Percentiles rank a stretch among this genome's conserved stretches.
These are phyloP conservation scores for Chaetomiaceae sp. DNA, from an alignment of 2,329 filamentous ascomycete genomes.

Conservation along the genomic window DNA sequence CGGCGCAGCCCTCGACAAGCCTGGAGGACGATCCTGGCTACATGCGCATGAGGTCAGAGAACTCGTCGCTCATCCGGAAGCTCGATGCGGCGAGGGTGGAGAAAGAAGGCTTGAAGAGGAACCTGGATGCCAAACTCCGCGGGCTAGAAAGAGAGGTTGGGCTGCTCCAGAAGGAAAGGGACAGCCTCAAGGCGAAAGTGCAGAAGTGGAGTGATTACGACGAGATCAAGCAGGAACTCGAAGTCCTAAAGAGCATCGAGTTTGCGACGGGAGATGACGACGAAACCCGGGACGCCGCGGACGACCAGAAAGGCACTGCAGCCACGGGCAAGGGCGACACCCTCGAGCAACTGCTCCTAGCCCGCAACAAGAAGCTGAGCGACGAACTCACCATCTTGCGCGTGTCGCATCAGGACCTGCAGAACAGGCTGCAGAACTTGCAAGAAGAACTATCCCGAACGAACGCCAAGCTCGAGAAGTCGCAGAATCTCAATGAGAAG, in stretches of 20 bases:
- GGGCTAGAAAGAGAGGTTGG: slow-evolving; percentile 74
- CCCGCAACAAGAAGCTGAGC: slow-evolving; percentile 92
- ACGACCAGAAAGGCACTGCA: slow-evolving; percentile 45
- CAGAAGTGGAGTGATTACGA: slow-evolving; percentile 93
- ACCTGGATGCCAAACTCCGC: slow-evolving; percentile 70
- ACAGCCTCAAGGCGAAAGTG: slow-evolving; percentile 73
- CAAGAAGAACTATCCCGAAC: slow-evolving; percentile 80
- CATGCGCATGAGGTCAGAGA: slow-evolving; percentile 85
- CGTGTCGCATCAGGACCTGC: slow-evolving; percentile 90
- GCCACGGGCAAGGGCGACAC: slow-evolving; percentile 67
- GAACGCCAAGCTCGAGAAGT: slow-evolving; percentile 80
- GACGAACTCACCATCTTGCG: slow-evolving; percentile 90
- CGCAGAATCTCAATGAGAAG: slow-evolving; percentile 78
- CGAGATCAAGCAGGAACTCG: slow-evolving; percentile 90
- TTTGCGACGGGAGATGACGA: slow-evolving; percentile 89
- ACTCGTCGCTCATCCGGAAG: slow-evolving; percentile 84
- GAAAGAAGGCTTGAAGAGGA: slow-evolving; percentile 72
- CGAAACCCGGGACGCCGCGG: slow-evolving; percentile 38
- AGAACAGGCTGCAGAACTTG: slow-evolving; percentile 70
- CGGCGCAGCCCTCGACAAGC: slow-evolving; percentile 54
- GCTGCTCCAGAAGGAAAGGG: slow-evolving; percentile 73
- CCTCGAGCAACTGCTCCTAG: slow-evolving; percentile 83
- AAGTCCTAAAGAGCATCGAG: slow-evolving; percentile 96
- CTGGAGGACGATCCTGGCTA: slow-evolving; percentile 88
- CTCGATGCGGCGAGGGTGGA: slow-evolving; percentile 80